Evolutionary conservation across 345 rosid genomes (phyloP).

Genomic region (Syzygium aqueum): DNA sequence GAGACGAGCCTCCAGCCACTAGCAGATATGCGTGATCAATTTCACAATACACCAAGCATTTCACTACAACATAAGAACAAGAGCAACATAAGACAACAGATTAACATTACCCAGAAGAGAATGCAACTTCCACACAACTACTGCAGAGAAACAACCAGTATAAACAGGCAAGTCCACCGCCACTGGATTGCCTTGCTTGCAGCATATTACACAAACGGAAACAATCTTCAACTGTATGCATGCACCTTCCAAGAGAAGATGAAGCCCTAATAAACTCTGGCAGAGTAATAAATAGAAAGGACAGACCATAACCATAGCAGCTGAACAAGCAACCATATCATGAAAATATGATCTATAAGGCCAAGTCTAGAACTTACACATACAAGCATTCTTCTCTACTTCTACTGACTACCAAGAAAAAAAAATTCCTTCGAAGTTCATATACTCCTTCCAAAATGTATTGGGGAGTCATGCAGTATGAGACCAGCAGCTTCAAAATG

Average conservation of each 20-base stretch:
- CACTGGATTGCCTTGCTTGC: neutral
- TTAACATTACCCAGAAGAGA: neutral
- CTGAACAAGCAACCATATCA: neutral
- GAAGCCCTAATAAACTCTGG: neutral
- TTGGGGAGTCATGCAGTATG: neutral
- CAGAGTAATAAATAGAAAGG: neutral
- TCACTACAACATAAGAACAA: constrained; percentile 20
- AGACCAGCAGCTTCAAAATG: neutral
- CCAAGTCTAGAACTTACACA: neutral
- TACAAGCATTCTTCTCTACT: neutral
- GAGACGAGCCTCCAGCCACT: constrained; percentile 21
- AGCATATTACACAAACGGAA: neutral
- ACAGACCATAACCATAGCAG: neutral
- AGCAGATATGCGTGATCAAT: constrained; percentile 27
- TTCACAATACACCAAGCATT: constrained; percentile 13
- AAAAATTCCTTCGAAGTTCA: neutral
- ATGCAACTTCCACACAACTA: neutral
- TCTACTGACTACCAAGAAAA: neutral
- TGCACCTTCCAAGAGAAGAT: neutral
- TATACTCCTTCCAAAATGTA: neutral
- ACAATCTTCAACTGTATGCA: neutral
- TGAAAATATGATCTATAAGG: neutral
- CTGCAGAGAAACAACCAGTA: neutral
- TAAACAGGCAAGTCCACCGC: neutral
- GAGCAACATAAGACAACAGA: neutral